Conservation (phyloP, 768 basidiomycete genomes). For the Rhodotorula paludigena region DNA sequence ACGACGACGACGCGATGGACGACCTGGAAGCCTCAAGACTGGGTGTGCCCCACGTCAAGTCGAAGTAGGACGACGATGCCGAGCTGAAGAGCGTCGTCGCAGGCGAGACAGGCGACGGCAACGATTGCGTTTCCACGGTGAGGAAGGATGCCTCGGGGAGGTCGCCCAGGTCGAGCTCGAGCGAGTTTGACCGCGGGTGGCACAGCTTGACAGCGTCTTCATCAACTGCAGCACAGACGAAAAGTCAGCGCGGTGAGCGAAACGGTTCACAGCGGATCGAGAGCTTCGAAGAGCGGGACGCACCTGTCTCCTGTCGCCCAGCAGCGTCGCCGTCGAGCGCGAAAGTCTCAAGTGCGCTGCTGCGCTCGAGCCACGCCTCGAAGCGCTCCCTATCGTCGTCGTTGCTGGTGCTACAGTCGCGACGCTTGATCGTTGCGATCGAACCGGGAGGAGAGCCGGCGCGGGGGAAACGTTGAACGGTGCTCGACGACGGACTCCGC, state of each 20-base stretch:
- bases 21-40: background rate
- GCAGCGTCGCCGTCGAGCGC: background rate
- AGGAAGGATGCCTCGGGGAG: background rate
- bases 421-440: no score
- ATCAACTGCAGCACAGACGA: background rate
- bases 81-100: background rate
- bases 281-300: background rate
- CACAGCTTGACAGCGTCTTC: background rate
- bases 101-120: slow-evolving; percentile 1
- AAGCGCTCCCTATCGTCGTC: no score
- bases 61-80: background rate
- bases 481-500: background rate
- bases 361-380: no score
- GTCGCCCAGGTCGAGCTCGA: slow-evolving; percentile 11
- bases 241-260: no score
- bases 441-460: background rate
- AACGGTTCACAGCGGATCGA: no score
- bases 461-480: background rate
- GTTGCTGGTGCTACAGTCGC: no score
- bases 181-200: slow-evolving; percentile 10
- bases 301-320: background rate
- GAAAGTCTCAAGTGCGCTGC: no score
- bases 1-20: background rate
- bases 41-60: background rate
- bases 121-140: background rate